Conservation (phyloP, 2,329 filamentous ascomycete genomes). For the Pestalotiopsis sp. region DNA sequence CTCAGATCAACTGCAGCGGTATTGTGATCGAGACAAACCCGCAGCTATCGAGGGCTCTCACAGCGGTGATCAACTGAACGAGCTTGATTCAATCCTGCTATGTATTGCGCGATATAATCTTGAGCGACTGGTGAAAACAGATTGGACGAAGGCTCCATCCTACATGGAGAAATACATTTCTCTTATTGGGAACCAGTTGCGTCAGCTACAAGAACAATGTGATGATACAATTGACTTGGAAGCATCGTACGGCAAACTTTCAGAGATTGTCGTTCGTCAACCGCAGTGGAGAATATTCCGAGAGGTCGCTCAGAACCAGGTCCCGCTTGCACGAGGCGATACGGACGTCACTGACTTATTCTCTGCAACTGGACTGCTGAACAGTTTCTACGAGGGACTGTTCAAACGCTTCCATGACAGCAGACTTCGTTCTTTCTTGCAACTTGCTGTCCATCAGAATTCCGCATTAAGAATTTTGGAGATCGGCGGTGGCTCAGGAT, state of each 20-base stretch:
- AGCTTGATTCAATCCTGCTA: constrained; percentile 1
- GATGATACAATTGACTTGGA: not conserved
- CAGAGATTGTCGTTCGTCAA: not conserved
- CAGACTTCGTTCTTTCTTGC: not conserved
- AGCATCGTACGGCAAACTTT: not conserved
- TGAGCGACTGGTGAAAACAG: not conserved
- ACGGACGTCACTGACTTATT: constrained; percentile 37
- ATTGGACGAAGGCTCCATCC: constrained; percentile 8
- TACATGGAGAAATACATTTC: constrained; percentile 11
- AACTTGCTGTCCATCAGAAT: constrained; percentile 23
- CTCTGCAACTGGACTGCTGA: constrained; percentile 35
- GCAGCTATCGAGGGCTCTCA: constrained; percentile 10
- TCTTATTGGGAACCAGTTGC: not conserved
- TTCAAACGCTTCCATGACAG: constrained; percentile 18
- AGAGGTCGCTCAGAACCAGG: constrained; percentile 1
- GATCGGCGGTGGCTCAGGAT: constrained; percentile 36
- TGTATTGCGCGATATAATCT: not conserved
- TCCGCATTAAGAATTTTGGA: constrained; percentile 33
- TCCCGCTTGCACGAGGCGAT: constrained; percentile 25
- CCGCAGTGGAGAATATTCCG: constrained; percentile 11
- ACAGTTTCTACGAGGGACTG: constrained; percentile 35
- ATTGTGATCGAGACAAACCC: constrained; percentile 18
- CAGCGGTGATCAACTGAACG: not conserved
- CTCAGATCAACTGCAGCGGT: constrained; percentile 19
- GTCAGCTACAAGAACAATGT: not conserved